Base-by-base conservation (phyloP, 257 asterid genomes). In the Fraxinus quadrangulata region DNA sequence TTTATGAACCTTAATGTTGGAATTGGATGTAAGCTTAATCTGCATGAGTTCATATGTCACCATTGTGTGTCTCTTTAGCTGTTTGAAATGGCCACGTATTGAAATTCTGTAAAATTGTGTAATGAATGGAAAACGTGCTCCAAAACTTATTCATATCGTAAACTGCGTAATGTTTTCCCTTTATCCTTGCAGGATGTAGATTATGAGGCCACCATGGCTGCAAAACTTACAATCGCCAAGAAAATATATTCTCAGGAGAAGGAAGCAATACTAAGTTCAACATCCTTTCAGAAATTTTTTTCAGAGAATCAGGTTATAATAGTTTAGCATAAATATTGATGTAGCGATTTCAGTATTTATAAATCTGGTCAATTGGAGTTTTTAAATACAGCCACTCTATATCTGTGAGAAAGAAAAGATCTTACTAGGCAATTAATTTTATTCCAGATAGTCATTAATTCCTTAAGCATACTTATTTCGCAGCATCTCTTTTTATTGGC, bases 201-300 rank as follows among this genome's bases (percentile, higher is more conserved):
- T 83, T 95, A 95, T 61, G 99, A 95, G 74, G 97, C 92, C 83
- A 81, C 94, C 78, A 86, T 95, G 99, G 91, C 92, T 51, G 80
- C 89, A 36, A 95, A 95, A 78, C 94, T 95, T 78, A 87, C 97
- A 39, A 90, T 93, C 78, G 94, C 98, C 78, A 93, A 93, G 89
- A 95, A 89, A 83, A 82, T 95, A 37, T 95, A 85, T 75, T 69
- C 87, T 30, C 85, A 26, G 87, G 99, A 95, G 89, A 95, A 93
- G 92, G 96, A 88, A 71, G 79, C 10, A n/a, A 74, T 88, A 79
- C 90, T 93, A 65, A 86, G 76, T 70, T 95, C 97, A 7, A 86
- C 70, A 56, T 85, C 92, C 67, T 95, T 83, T 86, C 90, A 87
- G 90, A 88, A 82, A 3, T 95, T 83, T 82, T 93, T 95, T 75